Conservation (phyloP, 2,329 filamentous ascomycete genomes). For the Leptosphaerulina australis region DNA sequence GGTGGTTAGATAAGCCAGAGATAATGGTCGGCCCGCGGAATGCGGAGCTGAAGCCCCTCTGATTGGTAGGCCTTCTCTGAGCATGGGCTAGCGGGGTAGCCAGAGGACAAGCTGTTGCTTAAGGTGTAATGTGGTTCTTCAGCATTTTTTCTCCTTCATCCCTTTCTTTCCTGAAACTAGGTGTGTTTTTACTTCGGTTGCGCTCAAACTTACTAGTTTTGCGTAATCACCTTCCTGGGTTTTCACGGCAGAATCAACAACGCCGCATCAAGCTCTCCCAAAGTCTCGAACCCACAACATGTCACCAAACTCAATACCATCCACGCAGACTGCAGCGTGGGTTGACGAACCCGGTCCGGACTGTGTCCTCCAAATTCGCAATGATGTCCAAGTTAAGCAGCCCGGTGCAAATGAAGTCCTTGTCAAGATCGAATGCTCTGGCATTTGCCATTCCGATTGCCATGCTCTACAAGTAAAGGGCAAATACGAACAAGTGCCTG, state of each 20-base stretch:
- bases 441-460: slow-evolving; percentile 57
- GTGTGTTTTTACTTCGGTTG: neutral
- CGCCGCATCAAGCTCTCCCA: neutral
- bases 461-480: slow-evolving; percentile 53
- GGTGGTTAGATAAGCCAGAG: slow-evolving; percentile 17
- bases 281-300: neutral
- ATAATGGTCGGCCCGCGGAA: neutral
- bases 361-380: slow-evolving; percentile 46
- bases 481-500: slow-evolving; percentile 55
- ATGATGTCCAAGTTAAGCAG: slow-evolving; percentile 46
- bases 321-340: slow-evolving; percentile 46
- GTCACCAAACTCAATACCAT: slow-evolving; percentile 31
- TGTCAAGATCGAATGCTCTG: slow-evolving; percentile 56
- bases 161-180: neutral
- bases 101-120: neutral
- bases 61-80: slow-evolving; percentile 19
- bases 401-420: slow-evolving; percentile 52
- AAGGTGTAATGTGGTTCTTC: neutral
- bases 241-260: no score
- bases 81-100: slow-evolving; percentile 14
- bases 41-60: slow-evolving; percentile 10
- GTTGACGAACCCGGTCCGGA: slow-evolving; percentile 45
- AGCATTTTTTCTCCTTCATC: neutral
- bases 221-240: neutral
- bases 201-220: neutral